Conservation (phyloP, 129 eudicot genomes). For the Oenanthe sinensis region DNA sequence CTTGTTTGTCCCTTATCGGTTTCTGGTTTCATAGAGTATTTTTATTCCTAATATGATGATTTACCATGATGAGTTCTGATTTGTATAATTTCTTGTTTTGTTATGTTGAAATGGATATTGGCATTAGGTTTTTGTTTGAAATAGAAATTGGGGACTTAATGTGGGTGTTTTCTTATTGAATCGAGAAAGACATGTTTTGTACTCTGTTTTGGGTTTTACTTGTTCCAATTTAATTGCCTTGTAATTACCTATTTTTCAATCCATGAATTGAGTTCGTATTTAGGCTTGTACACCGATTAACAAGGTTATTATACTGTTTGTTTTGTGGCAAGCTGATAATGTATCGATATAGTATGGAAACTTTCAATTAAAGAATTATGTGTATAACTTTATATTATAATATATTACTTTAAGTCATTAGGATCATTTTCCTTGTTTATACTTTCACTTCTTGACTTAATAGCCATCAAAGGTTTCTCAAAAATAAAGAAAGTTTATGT, state of each 20-base stretch:
- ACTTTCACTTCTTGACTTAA: neutral
- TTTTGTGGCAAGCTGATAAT: neutral
- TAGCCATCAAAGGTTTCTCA: neutral
- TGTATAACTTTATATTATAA: neutral
- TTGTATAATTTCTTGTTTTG: no score
- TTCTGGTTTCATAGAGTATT: slow-evolving; percentile 75
- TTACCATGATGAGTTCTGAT: slow-evolving; percentile 82
- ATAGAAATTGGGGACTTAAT: no score
- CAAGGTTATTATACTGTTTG: neutral
- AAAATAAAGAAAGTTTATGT: no score
- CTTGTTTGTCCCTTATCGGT: slow-evolving; percentile 70
- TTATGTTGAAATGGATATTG: no score
- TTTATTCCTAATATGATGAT: slow-evolving; percentile 92
- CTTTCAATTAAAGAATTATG: neutral
- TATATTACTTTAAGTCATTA: no score
- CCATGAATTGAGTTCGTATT: neutral
- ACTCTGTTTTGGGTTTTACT: neutral
- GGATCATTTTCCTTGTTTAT: neutral
- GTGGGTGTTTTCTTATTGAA: no score
- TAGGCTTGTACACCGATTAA: no score
- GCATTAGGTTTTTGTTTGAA: no score
- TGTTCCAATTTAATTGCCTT: neutral
- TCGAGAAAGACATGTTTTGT: neutral
- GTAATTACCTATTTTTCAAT: neutral
- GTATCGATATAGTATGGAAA: neutral